Evolutionary conservation across 805 yeast species (phyloP).

Genomic region (Kodamaea sagamina): DNA sequence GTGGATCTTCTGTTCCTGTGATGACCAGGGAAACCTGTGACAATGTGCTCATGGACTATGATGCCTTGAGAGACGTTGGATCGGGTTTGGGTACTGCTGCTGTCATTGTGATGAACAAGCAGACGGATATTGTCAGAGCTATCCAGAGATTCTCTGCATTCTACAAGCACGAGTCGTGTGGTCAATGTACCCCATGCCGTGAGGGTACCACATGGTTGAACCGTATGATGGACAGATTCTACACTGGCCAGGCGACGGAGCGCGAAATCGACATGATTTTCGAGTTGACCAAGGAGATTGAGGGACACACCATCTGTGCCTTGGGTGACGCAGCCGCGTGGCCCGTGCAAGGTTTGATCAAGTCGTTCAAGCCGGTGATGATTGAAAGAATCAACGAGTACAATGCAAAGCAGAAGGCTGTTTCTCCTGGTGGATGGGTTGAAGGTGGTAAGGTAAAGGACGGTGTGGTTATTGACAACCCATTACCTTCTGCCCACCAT

Average conservation of each 20-base stretch:
- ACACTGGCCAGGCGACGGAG: conserved; percentile 74
- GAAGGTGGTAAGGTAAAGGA: conserved; percentile 56
- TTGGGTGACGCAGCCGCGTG: conserved; percentile 92
- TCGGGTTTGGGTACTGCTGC: conserved; percentile 93
- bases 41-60: conserved; percentile 81
- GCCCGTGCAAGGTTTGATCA: conserved; percentile 89
- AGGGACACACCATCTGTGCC: conserved; percentile 91
- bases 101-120: conserved; percentile 86
- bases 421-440: conserved; percentile 79
- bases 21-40: conserved; percentile 68
- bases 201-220: conserved; percentile 89
- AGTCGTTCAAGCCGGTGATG: conserved; percentile 81
- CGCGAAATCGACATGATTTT: conserved; percentile 82
- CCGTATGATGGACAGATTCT: conserved; percentile 82
- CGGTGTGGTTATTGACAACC: conserved; percentile 66
- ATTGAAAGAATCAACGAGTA: conserved; percentile 72
- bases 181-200: conserved; percentile 93
- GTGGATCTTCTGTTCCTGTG: conserved; percentile 87
- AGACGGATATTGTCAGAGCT: conserved; percentile 80
- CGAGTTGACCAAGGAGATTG: conserved; percentile 83
- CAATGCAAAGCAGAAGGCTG: conserved; percentile 49
- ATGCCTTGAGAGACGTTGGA: conserved; percentile 80
- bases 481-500: conserved; percentile 49
- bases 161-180: conserved; percentile 91
- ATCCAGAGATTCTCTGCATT: conserved; percentile 83